Base-by-base conservation (phyloP, 495 filamentous ascomycete genomes). In the Staphylotrichum longicolle region DNA sequence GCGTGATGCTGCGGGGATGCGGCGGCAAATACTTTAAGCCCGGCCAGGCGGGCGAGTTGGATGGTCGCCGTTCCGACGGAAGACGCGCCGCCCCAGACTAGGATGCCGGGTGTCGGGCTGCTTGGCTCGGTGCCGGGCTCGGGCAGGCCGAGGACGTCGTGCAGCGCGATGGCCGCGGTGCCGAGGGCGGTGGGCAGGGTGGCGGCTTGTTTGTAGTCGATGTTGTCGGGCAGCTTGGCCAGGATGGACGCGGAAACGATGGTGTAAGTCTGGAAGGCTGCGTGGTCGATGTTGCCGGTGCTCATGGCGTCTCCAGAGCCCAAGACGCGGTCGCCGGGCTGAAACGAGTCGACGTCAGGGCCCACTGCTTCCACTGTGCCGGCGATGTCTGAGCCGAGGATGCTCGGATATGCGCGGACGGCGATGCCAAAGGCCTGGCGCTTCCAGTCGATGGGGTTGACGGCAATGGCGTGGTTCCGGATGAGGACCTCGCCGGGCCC, bases 81-180 rank as follows among this genome's bases (percentile, higher is more conserved):
- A 0, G 77, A 77, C 5, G 81, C 76, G 46, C 84, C 86, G 30
- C 85, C 85, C 80, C 85, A 90, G 54, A 88, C 70, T 5, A 88
- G 70, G 0, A 89, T 57, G 1, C 69, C 72, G 54, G 80, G 66
- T 7, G 33, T 10, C 32, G 7, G 12, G 20, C 20, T 27, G 20
- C 20, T 27, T 27, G 20, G 20, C 20, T 27, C 20, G 20, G 20
- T 27, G 20, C 20, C 20, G 20, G 20, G 20, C 37, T 39, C 37
- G 62, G 66, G 51, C 33, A 84, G 72, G 44, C 73, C 69, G 33
- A 70, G 66, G 10, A 74, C 59, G 45, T 65, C 63, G 50, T 74
- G 75, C 0, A 80, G 59, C 0, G 60, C 69, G 35, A 77, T 8
- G 10, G 71, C 61, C 9, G 75, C 77, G 2, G 74, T 78, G 40